Evolutionary conservation across 805 yeast genomes (phyloP), one percentile per base, ranked within the genome.

Genomic region (Jamesozyma gamospora): DNA sequence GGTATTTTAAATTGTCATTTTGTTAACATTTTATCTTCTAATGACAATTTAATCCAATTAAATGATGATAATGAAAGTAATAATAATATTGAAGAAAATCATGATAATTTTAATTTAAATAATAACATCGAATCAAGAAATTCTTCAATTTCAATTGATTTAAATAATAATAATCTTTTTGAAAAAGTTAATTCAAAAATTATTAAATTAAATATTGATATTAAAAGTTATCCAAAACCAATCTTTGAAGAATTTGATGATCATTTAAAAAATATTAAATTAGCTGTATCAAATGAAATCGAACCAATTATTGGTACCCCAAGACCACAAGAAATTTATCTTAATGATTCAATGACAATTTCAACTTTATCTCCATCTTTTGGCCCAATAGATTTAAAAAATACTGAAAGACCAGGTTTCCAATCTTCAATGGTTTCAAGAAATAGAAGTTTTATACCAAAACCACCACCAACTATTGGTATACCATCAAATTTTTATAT

Each of bases 311-410:
- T 45, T 18, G 41, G 41, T 12, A 35, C 47, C 5, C 55, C 55
- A 32, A 44, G 46, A 21, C 46, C 54, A 6, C 55, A 51, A 33
- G 58, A 53, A 33, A 42, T 53, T 37, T 44, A 41, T 17, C 37
- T 48, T 5, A 45, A 50, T 31, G 53, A 50, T 25, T 28, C 32
- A 4, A 19, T 27, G n/a, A 18, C 35, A 30, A n/a, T 16, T 6
- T 24, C 37, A 6, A 18, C 32, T n/a, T 30, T 34, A 35, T 34
- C 37, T 8, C 32, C 40, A 24, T 33, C 40, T 3, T 34, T 36
- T 33, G 45, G 37, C 8, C 19, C 24, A 12, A 10, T 39, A 3
- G 34, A 29, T 8, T 25, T 34, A 28, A 16, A 34, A 13, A 14
- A 19, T 29, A 6, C 18, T 10, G 37, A 30, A 17, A 35, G 32